Evolutionary conservation across 164 flowering plant genomes (phyloP).

Genomic region (Nymphaea thermarum): DNA sequence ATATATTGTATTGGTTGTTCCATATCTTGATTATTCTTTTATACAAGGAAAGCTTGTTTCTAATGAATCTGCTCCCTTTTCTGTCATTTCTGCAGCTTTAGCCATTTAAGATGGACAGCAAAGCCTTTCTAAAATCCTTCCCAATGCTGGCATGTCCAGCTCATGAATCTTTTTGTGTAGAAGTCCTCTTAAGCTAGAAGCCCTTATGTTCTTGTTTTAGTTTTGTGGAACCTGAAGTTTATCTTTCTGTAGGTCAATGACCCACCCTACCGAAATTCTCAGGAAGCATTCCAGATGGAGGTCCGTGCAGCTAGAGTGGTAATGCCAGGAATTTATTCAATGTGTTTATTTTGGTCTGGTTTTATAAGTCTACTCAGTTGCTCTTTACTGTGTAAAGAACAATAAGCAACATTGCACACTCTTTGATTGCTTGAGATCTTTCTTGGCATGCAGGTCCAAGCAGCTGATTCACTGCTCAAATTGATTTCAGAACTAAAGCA

Average conservation of each 20-base stretch:
- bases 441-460: slow-evolving; percentile 52
- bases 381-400: not conserved
- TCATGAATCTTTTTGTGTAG: too few species aligned
- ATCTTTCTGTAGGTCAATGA: slow-evolving; percentile 54
- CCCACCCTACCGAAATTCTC: slow-evolving; percentile 77
- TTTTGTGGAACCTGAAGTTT: not conserved
- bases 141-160: too few species aligned
- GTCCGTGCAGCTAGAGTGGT: slow-evolving; percentile 94
- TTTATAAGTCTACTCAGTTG: not conserved
- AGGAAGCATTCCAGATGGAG: slow-evolving; percentile 95
- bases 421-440: not conserved
- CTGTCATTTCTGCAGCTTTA: too few species aligned
- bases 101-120: too few species aligned
- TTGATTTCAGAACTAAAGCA: slow-evolving; percentile 95
- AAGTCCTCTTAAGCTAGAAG: too few species aligned
- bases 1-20: too few species aligned
- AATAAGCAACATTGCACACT: too few species aligned
- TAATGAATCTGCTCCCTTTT: too few species aligned
- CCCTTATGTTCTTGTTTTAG: too few species aligned
- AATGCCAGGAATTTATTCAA: not conserved
- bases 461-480: slow-evolving; percentile 86
- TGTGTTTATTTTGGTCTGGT: not conserved
- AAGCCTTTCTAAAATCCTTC: too few species aligned
- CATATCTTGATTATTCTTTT: too few species aligned
- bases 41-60: too few species aligned